These are phyloP conservation scores for Globisporangium sylvaticum DNA, from an alignment of 352 stramenopile species.

Conservation along the genomic window DNA sequence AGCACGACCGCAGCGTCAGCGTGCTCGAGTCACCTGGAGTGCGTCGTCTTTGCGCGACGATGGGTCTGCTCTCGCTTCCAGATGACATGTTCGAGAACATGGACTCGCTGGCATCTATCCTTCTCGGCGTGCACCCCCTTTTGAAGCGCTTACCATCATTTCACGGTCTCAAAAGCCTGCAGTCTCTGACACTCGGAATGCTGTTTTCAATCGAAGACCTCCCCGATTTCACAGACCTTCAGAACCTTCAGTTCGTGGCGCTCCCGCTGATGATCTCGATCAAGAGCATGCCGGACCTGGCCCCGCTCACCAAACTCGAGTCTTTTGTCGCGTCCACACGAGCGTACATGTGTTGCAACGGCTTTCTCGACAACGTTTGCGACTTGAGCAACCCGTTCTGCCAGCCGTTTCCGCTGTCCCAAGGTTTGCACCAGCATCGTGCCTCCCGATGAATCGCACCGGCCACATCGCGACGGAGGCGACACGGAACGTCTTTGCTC, in stretches of 20 bases:
- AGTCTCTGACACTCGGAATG: conserved; percentile 15
- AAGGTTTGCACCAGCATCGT: background rate
- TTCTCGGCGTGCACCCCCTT: conserved; percentile 23
- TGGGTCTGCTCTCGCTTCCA: conserved; percentile 7
- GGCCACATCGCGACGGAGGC: background rate
- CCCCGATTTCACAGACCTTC: conserved; percentile 25
- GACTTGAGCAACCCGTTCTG: conserved; percentile 11
- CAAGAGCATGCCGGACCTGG: conserved; percentile 11
- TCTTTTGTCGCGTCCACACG: background rate
- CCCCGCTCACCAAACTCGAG: background rate
- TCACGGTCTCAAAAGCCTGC: conserved; percentile 21
- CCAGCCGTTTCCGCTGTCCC: background rate
- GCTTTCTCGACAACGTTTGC: conserved; percentile 12
- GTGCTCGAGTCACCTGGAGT: background rate
- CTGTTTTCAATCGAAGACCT: conserved; percentile 12
- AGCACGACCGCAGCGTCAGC: background rate
- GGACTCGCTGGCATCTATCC: conserved; percentile 31
- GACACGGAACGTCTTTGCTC: background rate
- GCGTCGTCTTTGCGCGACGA: background rate
- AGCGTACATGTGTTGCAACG: conserved; percentile 15
- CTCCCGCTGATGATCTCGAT: background rate
- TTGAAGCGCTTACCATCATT: conserved; percentile 26
- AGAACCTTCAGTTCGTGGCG: conserved; percentile 17
- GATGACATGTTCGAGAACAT: conserved; percentile 34
- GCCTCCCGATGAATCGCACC: background rate